Base-by-base conservation (phyloP, 495 filamentous ascomycete species). In the Recurvomyces mirabilis region DNA sequence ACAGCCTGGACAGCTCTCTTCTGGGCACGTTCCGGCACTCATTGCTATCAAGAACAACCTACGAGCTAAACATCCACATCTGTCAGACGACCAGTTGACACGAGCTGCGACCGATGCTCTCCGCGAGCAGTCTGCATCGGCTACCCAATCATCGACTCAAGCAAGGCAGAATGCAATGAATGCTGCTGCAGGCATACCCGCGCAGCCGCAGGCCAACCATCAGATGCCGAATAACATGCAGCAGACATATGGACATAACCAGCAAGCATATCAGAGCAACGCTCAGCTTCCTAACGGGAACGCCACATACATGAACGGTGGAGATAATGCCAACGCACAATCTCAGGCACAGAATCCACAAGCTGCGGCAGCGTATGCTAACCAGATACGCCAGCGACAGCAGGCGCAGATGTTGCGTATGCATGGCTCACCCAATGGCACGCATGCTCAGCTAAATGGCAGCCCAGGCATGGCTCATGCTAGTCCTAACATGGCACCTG, bases 161-260 rank as follows among this genome's bases (percentile, higher is more conserved):
- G 49, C 46, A 7, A 51, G 60, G 4, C 46, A 55, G 29, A 58
- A 44, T 29, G 63, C 63, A 22, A 56, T 66, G 48, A 63, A 55
- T 37, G 61, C 63, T 18, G 63, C 63, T 0, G 55, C 58, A 1
- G 63, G 63, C 33, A 45, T 52, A 0, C n/a, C n/a, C n/a, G n/a
- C n/a, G n/a, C 52, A 21, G 32, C 28, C 41, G 32, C 38, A 41
- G 33, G n/a, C n/a, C n/a, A n/a, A n/a, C n/a, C n/a, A n/a, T n/a
- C 14, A 9, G 33, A 42, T 48, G 21, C 35, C 41, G 12, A 38
- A 22, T 21, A 47, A 19, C 22, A 49, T 43, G 46, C 39, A 42
- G 25, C 46, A 25, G 20, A 40, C 21, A 5, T 44, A 49, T 24
- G 46, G 9, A 2, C 40, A 46, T 14, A 47, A 47, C 36, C 47